Conservation (phyloP, 352 stramenopile species). For the Pythium grandisporangium region DNA sequence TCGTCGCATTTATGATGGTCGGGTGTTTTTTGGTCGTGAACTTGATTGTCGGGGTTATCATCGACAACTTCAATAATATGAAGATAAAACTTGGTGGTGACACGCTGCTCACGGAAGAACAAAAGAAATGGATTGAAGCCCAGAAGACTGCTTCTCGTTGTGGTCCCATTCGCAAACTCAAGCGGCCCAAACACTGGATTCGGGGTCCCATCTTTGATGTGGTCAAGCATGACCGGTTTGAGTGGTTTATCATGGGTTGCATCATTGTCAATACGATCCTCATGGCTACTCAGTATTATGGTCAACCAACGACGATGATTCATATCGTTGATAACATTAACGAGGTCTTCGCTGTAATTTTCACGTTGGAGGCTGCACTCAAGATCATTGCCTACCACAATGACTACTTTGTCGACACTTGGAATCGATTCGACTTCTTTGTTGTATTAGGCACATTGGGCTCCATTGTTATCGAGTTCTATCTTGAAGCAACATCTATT, state of each 20-base stretch:
- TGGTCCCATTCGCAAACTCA: constrained; percentile 47
- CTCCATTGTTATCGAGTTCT: constrained; percentile 45
- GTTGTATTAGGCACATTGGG: constrained; percentile 57
- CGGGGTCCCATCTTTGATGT: constrained; percentile 58
- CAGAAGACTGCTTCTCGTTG: constrained; percentile 56
- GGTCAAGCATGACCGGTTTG: constrained; percentile 63
- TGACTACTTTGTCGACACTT: constrained; percentile 80
- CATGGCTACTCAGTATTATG: constrained; percentile 85
- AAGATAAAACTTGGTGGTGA: constrained; percentile 66
- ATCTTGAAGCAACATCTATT: constrained; percentile 47
- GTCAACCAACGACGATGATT: constrained; percentile 47
- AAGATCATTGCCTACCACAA: constrained; percentile 78
- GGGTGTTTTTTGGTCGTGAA: constrained; percentile 93
- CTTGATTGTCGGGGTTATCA: constrained; percentile 91
- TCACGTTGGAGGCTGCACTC: constrained; percentile 80
- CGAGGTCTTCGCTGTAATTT: constrained; percentile 81
- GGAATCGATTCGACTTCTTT: constrained; percentile 89
- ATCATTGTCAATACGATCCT: constrained; percentile 88
- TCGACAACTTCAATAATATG: constrained; percentile 93
- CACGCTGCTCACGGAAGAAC: constrained; percentile 81
- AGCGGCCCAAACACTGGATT: constrained; percentile 34
- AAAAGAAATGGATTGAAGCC: constrained; percentile 87
- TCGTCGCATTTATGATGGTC: constrained; percentile 88
- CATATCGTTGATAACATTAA: constrained; percentile 68
- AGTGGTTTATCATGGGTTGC: constrained; percentile 83